A percentile compares a stretch with the other conserved stretches of the same genome.
These are phyloP conservation scores for Lipomyces mesembrius DNA, from an alignment of 805 yeast genomes.

Conservation along the genomic window DNA sequence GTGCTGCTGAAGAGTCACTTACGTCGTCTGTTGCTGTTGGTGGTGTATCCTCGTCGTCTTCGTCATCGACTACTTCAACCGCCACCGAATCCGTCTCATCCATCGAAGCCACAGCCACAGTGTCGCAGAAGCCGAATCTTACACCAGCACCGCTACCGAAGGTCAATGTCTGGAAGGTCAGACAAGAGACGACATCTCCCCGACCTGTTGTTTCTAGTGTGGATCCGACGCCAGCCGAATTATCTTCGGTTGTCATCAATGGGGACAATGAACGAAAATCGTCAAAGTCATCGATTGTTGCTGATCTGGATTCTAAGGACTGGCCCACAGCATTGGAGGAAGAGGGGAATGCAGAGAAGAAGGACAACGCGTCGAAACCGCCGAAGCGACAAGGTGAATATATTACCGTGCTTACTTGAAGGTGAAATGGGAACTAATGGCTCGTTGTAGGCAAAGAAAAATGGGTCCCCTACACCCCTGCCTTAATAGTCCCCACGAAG, in stretches of 20 bases:
- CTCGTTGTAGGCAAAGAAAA: slow-evolving; percentile 59
- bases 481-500: slow-evolving; percentile 50
- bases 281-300: slow-evolving; percentile 37
- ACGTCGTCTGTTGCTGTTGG: slow-evolving; percentile 19
- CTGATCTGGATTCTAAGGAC: slow-evolving; percentile 40
- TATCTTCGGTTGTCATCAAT: slow-evolving; percentile 40
- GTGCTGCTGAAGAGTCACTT: slow-evolving; percentile 6
- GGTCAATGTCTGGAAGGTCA: slow-evolving; percentile 63
- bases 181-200: slow-evolving; percentile 24
- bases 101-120: slow-evolving; percentile 40
- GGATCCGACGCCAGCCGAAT: slow-evolving; percentile 37
- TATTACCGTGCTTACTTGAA: neutral
- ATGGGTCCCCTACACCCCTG: slow-evolving; percentile 73
- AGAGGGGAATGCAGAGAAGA: slow-evolving; percentile 29
- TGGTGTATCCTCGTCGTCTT: slow-evolving; percentile 10
- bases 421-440: neutral
- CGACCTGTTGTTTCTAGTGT: slow-evolving; percentile 13
- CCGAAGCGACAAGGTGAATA: slow-evolving; percentile 30
- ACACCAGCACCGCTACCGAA: slow-evolving; percentile 72
- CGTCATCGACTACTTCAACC: slow-evolving; percentile 28
- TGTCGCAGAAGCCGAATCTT: slow-evolving; percentile 45
- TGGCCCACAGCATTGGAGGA: slow-evolving; percentile 49
- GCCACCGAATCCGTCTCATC: slow-evolving; percentile 25
- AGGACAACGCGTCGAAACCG: slow-evolving; percentile 17
- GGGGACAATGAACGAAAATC: slow-evolving; percentile 38